Percentiles rank a stretch among this genome's conserved stretches.
phyloP scores from a whole-genome alignment of 805 yeast species.

The Myxozyma sirexii region DNA sequence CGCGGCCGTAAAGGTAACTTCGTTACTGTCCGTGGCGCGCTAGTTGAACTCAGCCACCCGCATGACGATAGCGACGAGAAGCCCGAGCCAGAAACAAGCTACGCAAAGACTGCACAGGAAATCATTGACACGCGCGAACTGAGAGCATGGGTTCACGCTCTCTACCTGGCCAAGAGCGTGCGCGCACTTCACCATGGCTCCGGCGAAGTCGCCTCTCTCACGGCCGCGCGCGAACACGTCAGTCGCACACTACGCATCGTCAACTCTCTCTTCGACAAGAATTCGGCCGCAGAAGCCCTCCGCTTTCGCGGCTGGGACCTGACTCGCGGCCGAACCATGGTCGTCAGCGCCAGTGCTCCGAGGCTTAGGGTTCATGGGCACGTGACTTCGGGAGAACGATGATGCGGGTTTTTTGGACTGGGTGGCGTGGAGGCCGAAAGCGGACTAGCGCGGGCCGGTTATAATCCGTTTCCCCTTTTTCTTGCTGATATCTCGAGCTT shows the following conservation, averaged over 20 bases:
- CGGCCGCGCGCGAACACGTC: constrained; percentile 18
- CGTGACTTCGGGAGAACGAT: constrained; percentile 6
- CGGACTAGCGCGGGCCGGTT: constrained; percentile 2
- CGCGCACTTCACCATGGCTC: constrained; percentile 4
- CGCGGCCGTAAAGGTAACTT: constrained; percentile 15
- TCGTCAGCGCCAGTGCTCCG: constrained; percentile 27
- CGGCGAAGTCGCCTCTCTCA: constrained; percentile 1
- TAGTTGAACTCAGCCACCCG: constrained; percentile 16
- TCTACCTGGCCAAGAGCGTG: constrained; percentile 33
- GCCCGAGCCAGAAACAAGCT: not conserved
- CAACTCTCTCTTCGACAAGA: constrained; percentile 10
- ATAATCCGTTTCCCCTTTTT: not conserved
- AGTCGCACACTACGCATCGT: constrained; percentile 17
- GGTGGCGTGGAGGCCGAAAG: not conserved
- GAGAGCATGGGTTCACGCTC: constrained; percentile 42
- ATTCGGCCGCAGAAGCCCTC: constrained; percentile 8
- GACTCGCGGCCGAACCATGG: constrained; percentile 26
- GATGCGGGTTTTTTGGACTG: not conserved
- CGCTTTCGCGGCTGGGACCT: constrained; percentile 21
- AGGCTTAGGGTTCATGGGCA: constrained; percentile 12
- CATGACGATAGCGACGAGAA: not conserved
- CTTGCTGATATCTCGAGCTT: not conserved
- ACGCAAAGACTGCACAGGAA: not conserved
- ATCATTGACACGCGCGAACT: constrained; percentile 30
- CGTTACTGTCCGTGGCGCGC: constrained; percentile 34